A percentile compares a stretch with the other conserved stretches of the same genome.
Evolutionary conservation across 192 early-diverging fungal species (phyloP).

Genomic region (Dimargaris cristalligena): DNA sequence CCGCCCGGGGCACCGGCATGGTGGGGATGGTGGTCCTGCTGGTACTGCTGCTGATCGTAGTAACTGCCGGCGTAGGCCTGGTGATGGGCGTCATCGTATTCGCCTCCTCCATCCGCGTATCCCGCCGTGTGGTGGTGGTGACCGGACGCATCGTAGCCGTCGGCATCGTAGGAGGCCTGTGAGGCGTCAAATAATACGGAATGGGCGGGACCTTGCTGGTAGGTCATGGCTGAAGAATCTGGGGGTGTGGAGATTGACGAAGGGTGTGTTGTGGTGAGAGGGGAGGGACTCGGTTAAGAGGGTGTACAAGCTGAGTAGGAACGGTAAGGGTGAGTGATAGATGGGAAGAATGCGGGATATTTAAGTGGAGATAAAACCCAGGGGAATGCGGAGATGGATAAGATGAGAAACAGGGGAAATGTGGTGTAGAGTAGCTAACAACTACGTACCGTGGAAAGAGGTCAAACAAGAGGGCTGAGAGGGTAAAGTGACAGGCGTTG

Average conservation of each 20-base stretch:
- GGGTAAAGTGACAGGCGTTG: too few relatives aligned
- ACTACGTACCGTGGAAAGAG: too few relatives aligned
- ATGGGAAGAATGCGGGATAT: too few relatives aligned
- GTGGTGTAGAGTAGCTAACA: too few relatives aligned
- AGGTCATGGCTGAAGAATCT: neutral
- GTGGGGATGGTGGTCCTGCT: neutral
- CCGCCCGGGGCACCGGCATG: neutral
- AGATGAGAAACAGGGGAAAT: too few relatives aligned
- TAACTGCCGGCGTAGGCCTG: neutral
- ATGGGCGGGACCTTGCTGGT: constrained; percentile 7
- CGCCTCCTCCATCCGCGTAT: neutral
- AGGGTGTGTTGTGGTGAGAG: too few relatives aligned
- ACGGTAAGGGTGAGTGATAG: too few relatives aligned
- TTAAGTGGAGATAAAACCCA: too few relatives aligned
- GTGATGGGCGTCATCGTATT: neutral
- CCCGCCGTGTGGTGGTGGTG: neutral
- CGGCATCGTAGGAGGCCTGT: neutral
- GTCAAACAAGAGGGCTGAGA: too few relatives aligned
- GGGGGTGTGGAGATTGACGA: neutral
- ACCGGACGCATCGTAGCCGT: neutral
- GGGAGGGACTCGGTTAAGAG: too few relatives aligned
- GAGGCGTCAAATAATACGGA: constrained; percentile 1
- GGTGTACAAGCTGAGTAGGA: too few relatives aligned
- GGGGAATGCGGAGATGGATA: too few relatives aligned
- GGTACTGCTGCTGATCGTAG: neutral